A percentile compares a stretch with the other conserved stretches of the same genome.
Conservation (phyloP, 805 yeast genomes). For the Yamadazyma nakazawae region DNA sequence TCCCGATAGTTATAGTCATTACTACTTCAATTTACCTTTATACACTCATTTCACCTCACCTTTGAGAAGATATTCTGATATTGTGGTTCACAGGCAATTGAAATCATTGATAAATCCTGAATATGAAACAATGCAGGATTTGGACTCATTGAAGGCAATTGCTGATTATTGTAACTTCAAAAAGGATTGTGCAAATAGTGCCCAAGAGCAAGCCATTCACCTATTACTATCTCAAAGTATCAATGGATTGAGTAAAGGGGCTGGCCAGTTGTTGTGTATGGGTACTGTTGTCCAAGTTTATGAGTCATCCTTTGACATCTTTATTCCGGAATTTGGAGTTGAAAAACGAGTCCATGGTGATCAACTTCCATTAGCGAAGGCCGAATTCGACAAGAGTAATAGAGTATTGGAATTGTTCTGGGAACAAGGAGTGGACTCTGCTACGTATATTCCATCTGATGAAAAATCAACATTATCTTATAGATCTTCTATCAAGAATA, state of each 20-base stretch:
- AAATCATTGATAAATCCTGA: constrained; percentile 54
- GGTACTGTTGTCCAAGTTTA: constrained; percentile 90
- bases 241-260: constrained; percentile 62
- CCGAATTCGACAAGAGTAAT: constrained; percentile 75
- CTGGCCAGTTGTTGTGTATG: constrained; percentile 80
- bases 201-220: constrained; percentile 94
- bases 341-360: constrained; percentile 97
- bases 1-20: constrained; percentile 74
- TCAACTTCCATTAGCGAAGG: constrained; percentile 87
- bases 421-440: constrained; percentile 91
- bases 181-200: constrained; percentile 87
- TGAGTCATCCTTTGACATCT: constrained; percentile 93
- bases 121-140: constrained; percentile 46
- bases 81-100: constrained; percentile 88
- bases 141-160: constrained; percentile 71
- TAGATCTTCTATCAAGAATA: constrained; percentile 73
- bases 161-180: constrained; percentile 94
- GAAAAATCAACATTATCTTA: constrained; percentile 76
- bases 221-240: constrained; percentile 79
- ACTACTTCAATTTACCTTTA: constrained; percentile 74
- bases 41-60: constrained; percentile 96
- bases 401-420: constrained; percentile 79
- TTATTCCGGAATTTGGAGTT: constrained; percentile 88
- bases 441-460: constrained; percentile 88
- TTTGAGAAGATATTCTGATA: constrained; percentile 85